Evolutionary conservation across 805 yeast species (phyloP).

Genomic region (Teunomyces tritomae): DNA sequence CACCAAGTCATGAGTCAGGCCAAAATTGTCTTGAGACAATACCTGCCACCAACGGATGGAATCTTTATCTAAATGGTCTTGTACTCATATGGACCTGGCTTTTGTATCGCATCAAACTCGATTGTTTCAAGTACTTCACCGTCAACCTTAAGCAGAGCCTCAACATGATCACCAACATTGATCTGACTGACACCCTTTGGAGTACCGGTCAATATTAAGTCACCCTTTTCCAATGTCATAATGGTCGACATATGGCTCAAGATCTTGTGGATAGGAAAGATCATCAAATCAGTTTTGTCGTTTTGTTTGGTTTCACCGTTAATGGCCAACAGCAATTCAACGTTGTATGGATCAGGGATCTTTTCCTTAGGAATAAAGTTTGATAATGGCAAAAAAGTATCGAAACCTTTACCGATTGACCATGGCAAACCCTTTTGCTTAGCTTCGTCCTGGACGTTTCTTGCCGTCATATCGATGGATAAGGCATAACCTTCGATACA

Average conservation of each 20-base stretch:
- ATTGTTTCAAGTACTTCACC: constrained; percentile 57
- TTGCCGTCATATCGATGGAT: constrained; percentile 91
- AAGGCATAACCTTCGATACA: constrained; percentile 84
- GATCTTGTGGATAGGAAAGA: constrained; percentile 81
- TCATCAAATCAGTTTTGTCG: constrained; percentile 79
- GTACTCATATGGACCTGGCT: constrained; percentile 45
- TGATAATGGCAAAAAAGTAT: constrained; percentile 91
- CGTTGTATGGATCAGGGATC: constrained; percentile 74
- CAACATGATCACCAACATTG: constrained; percentile 72
- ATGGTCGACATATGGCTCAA: constrained; percentile 78
- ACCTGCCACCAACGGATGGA: constrained; percentile 40
- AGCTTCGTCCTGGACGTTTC: constrained; percentile 94
- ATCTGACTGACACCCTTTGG: constrained; percentile 96
- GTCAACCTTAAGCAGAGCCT: constrained; percentile 58
- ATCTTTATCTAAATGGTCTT: constrained; percentile 34
- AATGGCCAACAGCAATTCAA: constrained; percentile 58
- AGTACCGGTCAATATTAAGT: constrained; percentile 90
- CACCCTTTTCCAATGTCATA: constrained; percentile 91
- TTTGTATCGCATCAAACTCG: constrained; percentile 51
- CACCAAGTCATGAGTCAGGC: constrained; percentile 71
- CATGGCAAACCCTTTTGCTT: constrained; percentile 94
- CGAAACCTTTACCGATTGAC: constrained; percentile 96
- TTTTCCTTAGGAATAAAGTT: constrained; percentile 60
- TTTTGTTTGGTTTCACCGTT: constrained; percentile 71
- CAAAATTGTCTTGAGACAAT: constrained; percentile 62